Percentiles rank a stretch among this genome's conserved stretches.
Conservation (phyloP, 106 monocot species). For the Dendrobium chrysotoxum region DNA sequence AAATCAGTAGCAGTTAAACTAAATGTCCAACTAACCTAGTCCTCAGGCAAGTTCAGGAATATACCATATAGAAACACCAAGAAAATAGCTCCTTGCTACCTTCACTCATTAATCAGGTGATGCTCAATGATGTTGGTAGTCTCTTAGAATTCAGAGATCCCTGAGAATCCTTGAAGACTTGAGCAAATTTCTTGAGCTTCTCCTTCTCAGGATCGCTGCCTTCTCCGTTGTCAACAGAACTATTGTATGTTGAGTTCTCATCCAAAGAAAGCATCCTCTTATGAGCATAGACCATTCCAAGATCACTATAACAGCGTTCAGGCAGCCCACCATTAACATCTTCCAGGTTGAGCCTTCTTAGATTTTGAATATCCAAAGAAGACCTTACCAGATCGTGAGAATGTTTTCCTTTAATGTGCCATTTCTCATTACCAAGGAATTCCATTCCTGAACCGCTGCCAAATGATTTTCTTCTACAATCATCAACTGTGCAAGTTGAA, state of each 20-base stretch:
- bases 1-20: too few species aligned
- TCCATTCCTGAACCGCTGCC: constrained; percentile 13
- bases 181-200: constrained; percentile 41
- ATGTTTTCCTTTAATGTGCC: neutral
- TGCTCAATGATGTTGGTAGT: constrained; percentile 24
- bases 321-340: neutral
- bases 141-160: neutral
- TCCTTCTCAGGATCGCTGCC: constrained; percentile 21
- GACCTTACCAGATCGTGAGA: neutral
- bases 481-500: constrained; percentile 9
- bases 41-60: too few species aligned
- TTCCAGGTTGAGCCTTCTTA: constrained; percentile 8
- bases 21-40: too few species aligned
- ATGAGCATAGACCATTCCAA: constrained; percentile 7
- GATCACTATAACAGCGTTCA: constrained; percentile 33
- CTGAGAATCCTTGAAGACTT: constrained; percentile 24
- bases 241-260: neutral
- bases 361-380: constrained; percentile 6
- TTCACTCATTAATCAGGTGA: constrained; percentile 8
- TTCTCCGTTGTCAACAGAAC: constrained; percentile 3
- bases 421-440: neutral
- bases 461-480: constrained; percentile 36
- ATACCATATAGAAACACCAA: neutral
- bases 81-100: neutral
- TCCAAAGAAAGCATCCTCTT: constrained; percentile 12